These are phyloP conservation scores for Sporothrix globosa DNA, from an alignment of 2,329 filamentous ascomycete genomes.

Conservation along the genomic window DNA sequence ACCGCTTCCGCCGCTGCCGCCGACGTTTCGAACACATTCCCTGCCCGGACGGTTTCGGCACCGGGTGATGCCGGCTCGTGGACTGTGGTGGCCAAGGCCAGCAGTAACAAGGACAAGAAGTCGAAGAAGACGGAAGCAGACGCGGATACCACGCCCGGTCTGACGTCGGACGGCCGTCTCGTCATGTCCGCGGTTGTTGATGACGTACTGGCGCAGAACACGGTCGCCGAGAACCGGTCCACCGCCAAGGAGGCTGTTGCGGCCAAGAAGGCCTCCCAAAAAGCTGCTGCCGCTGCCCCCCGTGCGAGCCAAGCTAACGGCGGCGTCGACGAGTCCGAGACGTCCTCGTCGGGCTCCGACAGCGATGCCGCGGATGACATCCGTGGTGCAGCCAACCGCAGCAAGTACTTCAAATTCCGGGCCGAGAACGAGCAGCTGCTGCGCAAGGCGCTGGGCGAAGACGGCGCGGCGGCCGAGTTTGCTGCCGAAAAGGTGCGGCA, in stretches of 20 bases:
- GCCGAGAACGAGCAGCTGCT: slow-evolving; percentile 70
- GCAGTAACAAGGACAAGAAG: slow-evolving; percentile 22
- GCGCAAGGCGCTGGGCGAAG: slow-evolving; percentile 75
- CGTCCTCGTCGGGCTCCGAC: slow-evolving; percentile 33
- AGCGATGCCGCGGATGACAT: slow-evolving; percentile 29
- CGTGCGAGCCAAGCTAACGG: neutral
- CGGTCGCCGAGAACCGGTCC: slow-evolving; percentile 8
- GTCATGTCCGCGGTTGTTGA: slow-evolving; percentile 26
- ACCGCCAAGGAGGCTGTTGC: neutral
- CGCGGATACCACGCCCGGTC: neutral
- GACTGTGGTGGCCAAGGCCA: slow-evolving; percentile 27
- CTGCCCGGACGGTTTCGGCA: slow-evolving; percentile 1
- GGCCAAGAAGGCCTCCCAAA: slow-evolving; percentile 30
- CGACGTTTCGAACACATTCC: neutral
- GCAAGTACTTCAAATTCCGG: slow-evolving; percentile 53
- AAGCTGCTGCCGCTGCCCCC: slow-evolving; percentile 38
- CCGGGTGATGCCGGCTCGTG: slow-evolving; percentile 31
- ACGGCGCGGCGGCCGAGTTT: slow-evolving; percentile 82
- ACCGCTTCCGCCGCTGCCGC: neutral
- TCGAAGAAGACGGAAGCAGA: slow-evolving; percentile 4
- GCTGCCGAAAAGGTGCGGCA: slow-evolving; percentile 74
- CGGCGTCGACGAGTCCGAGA: slow-evolving; percentile 47
- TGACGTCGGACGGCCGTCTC: slow-evolving; percentile 27
- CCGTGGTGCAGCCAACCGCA: slow-evolving; percentile 46
- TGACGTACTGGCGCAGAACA: slow-evolving; percentile 23